phyloP scores from a whole-genome alignment of 257 asterid genomes.

The Solanum clarkiae region DNA sequence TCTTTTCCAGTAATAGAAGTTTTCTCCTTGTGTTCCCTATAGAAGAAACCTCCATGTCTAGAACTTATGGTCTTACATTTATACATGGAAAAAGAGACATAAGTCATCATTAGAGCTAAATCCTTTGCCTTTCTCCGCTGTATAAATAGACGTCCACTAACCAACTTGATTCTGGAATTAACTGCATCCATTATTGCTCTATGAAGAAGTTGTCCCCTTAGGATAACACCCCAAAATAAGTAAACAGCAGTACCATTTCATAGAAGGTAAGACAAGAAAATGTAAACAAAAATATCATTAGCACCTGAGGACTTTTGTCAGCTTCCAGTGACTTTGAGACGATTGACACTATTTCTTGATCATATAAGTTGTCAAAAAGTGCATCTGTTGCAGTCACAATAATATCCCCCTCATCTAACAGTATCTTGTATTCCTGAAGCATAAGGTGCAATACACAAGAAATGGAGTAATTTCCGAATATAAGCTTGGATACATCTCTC shows the following conservation, averaged over 20 bases:
- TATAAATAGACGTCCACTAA: not conserved
- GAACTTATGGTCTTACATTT: not conserved
- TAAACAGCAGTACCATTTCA: not conserved
- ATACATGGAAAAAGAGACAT: not conserved
- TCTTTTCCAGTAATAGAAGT: not conserved
- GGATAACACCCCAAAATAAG: not conserved
- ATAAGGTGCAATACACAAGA: not conserved
- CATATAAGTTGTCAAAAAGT: conserved; percentile 68
- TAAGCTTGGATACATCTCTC: not conserved
- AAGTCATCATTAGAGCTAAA: not conserved
- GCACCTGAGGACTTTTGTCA: conserved; percentile 44
- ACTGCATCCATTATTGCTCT: not conserved
- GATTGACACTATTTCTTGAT: conserved; percentile 45
- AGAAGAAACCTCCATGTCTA: not conserved
- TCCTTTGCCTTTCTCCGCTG: not conserved
- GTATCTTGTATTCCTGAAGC: conserved; percentile 48
- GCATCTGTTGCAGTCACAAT: conserved; percentile 70
- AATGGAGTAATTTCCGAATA: not conserved
- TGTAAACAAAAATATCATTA: not conserved
- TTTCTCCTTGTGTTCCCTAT: not conserved
- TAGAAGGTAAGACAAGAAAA: not conserved
- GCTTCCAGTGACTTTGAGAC: conserved; percentile 40
- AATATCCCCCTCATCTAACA: conserved; percentile 59
- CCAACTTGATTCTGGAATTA: not conserved
- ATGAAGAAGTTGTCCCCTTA: not conserved